Conservation (phyloP, 148 eudicot species). For the Pouteria glomerata region DNA sequence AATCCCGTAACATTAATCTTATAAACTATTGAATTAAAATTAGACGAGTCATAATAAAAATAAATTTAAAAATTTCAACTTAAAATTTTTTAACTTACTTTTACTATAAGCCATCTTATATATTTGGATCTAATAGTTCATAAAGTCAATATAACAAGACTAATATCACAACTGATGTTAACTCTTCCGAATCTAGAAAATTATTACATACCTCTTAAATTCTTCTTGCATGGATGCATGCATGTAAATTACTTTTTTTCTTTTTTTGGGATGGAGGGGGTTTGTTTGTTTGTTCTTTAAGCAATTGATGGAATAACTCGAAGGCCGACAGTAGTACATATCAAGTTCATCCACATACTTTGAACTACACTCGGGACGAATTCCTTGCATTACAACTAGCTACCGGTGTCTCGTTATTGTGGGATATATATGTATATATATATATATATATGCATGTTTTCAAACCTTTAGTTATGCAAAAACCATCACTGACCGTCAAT, state of each 20-base stretch:
- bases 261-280: no score
- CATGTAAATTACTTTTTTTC: no score
- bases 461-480: no score
- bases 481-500: no score
- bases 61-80: no score
- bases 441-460: no score
- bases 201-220: neutral
- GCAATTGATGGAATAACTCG: neutral
- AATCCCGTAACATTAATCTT: no score
- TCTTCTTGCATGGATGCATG: neutral
- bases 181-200: neutral
- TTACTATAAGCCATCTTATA: neutral
- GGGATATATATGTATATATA: neutral
- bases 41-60: no score
- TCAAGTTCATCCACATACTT: neutral
- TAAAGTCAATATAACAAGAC: neutral
- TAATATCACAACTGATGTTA: no score
- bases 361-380: neutral
- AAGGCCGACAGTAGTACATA: neutral
- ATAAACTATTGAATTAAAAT: no score
- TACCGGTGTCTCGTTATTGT: neutral
- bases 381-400: neutral
- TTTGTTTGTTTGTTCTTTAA: neutral
- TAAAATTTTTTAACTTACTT: no score
- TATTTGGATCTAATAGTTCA: neutral